Evolutionary conservation across 2,329 filamentous ascomycete genomes (phyloP).

Genomic region (Fusarium nurragi): DNA sequence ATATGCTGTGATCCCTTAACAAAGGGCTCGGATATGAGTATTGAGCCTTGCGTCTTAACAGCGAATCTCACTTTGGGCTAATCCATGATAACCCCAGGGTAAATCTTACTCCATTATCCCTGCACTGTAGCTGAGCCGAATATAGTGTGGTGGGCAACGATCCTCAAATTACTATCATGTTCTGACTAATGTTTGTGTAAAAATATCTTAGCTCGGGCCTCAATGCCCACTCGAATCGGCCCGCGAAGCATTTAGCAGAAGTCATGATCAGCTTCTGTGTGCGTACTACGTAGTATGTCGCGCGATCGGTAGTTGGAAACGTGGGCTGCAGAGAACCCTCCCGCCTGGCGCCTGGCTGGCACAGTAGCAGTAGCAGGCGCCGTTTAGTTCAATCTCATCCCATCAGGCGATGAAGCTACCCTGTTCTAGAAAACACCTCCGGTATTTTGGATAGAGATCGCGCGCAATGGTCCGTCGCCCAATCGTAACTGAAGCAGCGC

Average conservation of each 20-base stretch:
- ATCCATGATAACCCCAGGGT: slow-evolving; percentile 20
- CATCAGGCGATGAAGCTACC: slow-evolving; percentile 30
- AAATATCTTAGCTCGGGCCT: slow-evolving; percentile 5
- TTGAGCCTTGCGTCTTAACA: background rate
- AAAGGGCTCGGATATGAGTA: slow-evolving; percentile 33
- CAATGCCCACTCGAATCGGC: slow-evolving; percentile 35
- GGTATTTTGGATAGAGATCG: slow-evolving; percentile 27
- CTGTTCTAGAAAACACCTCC: slow-evolving; percentile 41
- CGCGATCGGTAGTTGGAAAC: slow-evolving; percentile 38
- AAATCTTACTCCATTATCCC: slow-evolving; percentile 28
- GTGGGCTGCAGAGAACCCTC: slow-evolving; percentile 27
- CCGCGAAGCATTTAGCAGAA: slow-evolving; percentile 37
- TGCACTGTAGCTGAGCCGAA: slow-evolving; percentile 16
- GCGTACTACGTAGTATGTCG: background rate
- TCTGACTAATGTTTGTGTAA: slow-evolving; percentile 28
- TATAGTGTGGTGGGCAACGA: slow-evolving; percentile 12
- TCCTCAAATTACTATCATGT: slow-evolving; percentile 5
- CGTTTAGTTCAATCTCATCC: slow-evolving; percentile 12
- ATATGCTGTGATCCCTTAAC: background rate
- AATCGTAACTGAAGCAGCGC: slow-evolving; percentile 20
- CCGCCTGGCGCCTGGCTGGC: slow-evolving; percentile 5
- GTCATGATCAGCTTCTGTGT: slow-evolving; percentile 14
- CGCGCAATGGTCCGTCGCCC: slow-evolving; percentile 22
- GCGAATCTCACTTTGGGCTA: slow-evolving; percentile 3
- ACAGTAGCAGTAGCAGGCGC: background rate